phyloP scores from a whole-genome alignment of 2,329 filamentous ascomycete genomes.

The Aspergillus unguis region DNA sequence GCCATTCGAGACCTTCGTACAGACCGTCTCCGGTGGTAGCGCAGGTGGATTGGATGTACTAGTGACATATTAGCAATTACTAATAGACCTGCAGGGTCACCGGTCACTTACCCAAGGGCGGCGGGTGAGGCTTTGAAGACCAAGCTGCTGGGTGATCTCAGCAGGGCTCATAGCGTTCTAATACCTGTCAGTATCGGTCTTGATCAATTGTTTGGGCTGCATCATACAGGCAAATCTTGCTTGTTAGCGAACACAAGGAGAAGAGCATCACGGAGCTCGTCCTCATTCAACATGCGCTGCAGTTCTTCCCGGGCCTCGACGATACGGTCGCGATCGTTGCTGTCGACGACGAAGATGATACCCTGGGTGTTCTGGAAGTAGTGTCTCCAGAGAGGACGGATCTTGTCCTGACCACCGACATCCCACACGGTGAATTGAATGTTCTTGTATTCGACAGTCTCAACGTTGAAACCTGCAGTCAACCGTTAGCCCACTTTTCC shows the following conservation, averaged over 20 bases:
- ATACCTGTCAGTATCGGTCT: slow-evolving; percentile 8
- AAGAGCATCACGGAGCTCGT: slow-evolving; percentile 95
- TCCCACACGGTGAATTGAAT: slow-evolving; percentile 99
- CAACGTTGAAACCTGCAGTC: slow-evolving; percentile 90
- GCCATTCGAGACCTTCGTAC: slow-evolving; percentile 97
- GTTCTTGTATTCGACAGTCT: slow-evolving; percentile 99
- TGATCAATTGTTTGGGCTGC: background rate
- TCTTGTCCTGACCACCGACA: slow-evolving; percentile 99
- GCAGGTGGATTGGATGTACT: slow-evolving; percentile 99
- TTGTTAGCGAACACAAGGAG: slow-evolving; percentile 99
- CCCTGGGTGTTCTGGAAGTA: slow-evolving; percentile 99
- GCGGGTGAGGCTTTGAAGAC: slow-evolving; percentile 97
- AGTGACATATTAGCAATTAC: background rate
- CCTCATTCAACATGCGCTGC: slow-evolving; percentile 97
- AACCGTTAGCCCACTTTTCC: background rate
- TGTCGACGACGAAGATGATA: slow-evolving; percentile 99
- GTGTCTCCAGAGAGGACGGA: slow-evolving; percentile 97
- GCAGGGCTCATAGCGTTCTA: slow-evolving; percentile 99
- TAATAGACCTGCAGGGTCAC: slow-evolving; percentile 14
- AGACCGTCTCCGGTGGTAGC: slow-evolving; percentile 98
- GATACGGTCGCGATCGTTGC: slow-evolving; percentile 97
- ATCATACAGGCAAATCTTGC: slow-evolving; percentile 91
- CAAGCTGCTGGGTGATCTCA: slow-evolving; percentile 99
- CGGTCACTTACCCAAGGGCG: slow-evolving; percentile 84
- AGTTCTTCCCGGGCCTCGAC: slow-evolving; percentile 95